Evolutionary conservation across 1,284 basidiomycete species (phyloP).

Genomic region (Pascua sp.): DNA sequence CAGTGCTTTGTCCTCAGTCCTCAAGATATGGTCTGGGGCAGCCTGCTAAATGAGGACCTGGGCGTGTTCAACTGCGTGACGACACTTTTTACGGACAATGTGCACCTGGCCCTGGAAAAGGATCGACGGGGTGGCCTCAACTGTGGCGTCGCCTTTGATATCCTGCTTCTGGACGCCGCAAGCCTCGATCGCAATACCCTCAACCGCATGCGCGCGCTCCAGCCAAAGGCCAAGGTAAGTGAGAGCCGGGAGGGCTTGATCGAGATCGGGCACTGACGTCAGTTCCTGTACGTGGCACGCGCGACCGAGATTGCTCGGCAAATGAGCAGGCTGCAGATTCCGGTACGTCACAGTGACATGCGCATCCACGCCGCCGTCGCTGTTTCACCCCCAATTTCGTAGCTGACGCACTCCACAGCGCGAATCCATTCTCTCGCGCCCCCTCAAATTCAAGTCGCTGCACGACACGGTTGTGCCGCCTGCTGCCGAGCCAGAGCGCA

Average conservation of each 20-base stretch:
- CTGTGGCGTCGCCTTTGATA: conserved; percentile 17
- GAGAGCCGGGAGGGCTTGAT: no score
- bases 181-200: conserved; percentile 16
- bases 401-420: conserved; percentile 9
- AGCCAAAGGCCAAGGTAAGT: conserved; percentile 30
- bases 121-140: conserved; percentile 26
- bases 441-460: conserved; percentile 39
- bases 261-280: neutral
- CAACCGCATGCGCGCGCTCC: conserved; percentile 21
- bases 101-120: conserved; percentile 16
- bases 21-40: conserved; percentile 25
- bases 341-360: neutral
- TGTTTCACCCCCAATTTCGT: no score
- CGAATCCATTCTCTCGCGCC: conserved; percentile 37
- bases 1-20: conserved; percentile 27
- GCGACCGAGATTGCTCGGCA: conserved; percentile 30
- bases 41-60: conserved; percentile 32
- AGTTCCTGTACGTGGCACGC: conserved; percentile 35
- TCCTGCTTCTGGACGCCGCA: conserved; percentile 28
- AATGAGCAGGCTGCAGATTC: conserved; percentile 14
- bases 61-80: conserved; percentile 28
- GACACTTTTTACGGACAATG: conserved; percentile 26
- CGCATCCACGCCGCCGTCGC: no score
- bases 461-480: conserved; percentile 24
- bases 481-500: neutral